These are phyloP conservation scores for Botrytis galanthina DNA, from an alignment of 2,329 filamentous ascomycete genomes.

Conservation along the genomic window DNA sequence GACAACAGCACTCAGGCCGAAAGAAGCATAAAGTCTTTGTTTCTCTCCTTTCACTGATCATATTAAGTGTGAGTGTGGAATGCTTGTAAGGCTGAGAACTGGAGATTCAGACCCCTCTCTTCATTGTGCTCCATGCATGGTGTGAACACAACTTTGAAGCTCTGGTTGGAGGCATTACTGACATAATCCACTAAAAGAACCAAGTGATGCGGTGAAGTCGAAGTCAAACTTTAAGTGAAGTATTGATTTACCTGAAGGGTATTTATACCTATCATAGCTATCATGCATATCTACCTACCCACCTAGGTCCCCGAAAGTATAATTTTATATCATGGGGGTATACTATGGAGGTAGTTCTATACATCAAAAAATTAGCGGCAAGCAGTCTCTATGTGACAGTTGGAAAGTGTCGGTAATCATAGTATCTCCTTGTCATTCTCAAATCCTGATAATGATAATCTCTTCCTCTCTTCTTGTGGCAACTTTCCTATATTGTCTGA, in stretches of 20 bases:
- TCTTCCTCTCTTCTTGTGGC: background rate
- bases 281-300: background rate
- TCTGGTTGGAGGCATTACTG: background rate
- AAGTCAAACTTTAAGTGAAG: background rate
- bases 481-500: background rate
- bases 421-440: background rate
- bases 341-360: background rate
- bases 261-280: too few species aligned
- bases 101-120: background rate
- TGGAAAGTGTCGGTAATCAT: background rate
- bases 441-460: background rate
- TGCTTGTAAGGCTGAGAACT: background rate
- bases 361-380: background rate
- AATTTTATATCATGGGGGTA: background rate
- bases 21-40: background rate
- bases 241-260: background rate
- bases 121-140: background rate
- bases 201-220: background rate
- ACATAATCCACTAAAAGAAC: background rate
- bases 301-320: background rate
- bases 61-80: background rate
- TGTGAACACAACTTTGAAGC: background rate
- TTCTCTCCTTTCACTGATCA: background rate
- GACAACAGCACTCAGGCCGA: background rate
- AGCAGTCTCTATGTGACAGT: background rate